Conservation (phyloP, 2,329 filamentous ascomycete species). For the Emericellopsis atlantica region DNA sequence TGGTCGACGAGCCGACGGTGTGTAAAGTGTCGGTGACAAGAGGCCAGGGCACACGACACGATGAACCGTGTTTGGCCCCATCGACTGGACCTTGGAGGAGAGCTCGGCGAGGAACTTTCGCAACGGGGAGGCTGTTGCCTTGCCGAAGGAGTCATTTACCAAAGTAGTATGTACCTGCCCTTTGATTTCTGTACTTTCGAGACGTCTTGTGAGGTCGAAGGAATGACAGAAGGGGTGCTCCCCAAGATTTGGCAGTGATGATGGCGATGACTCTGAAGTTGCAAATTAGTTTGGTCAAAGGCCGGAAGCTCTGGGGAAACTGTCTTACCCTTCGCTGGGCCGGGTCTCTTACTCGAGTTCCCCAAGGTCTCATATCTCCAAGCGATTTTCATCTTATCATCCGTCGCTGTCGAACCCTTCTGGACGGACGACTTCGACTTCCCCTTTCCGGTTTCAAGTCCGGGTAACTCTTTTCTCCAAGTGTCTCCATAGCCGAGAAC, state of each 20-base stretch:
- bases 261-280: background rate
- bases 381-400: constrained; percentile 94
- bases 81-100: constrained; percentile 39
- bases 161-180: constrained; percentile 39
- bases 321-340: constrained; percentile 46
- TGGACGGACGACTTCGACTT: constrained; percentile 21
- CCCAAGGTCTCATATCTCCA: constrained; percentile 90
- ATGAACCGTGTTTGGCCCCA: constrained; percentile 53
- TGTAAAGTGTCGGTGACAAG: constrained; percentile 77
- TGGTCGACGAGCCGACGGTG: constrained; percentile 55
- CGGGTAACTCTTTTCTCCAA: constrained; percentile 79
- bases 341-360: constrained; percentile 51
- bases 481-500: constrained; percentile 66
- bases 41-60: constrained; percentile 75
- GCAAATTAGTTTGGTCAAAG: no score
- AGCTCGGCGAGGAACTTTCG: constrained; percentile 49
- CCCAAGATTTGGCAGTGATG: background rate
- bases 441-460: constrained; percentile 36
- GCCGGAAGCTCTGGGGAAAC: background rate
- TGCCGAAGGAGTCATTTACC: constrained; percentile 20
- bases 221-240: constrained; percentile 50
- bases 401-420: constrained; percentile 11
- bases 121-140: constrained; percentile 28
- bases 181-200: constrained; percentile 34
- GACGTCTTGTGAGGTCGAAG: constrained; percentile 58